These are phyloP conservation scores for Angophora floribunda DNA, from an alignment of 345 rosid species.

Conservation along the genomic window DNA sequence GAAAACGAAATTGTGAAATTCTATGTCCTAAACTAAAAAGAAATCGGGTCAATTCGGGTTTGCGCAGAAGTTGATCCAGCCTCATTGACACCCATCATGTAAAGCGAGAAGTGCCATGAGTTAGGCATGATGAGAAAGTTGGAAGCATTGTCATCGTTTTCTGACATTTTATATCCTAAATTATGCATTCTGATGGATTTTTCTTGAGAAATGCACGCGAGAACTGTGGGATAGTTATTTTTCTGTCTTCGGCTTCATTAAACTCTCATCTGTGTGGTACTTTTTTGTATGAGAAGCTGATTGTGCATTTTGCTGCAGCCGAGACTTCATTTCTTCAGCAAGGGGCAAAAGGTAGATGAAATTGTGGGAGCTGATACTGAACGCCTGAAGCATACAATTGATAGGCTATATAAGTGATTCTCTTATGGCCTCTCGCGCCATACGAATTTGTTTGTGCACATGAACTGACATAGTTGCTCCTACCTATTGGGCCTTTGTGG, in stretches of 20 bases:
- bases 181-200: not conserved
- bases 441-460: not conserved
- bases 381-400: slow-evolving; percentile 46
- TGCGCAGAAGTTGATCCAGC: not conserved
- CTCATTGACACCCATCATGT: not conserved
- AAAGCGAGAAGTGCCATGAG: not conserved
- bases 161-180: not conserved
- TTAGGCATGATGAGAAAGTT: not conserved
- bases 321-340: slow-evolving; percentile 55
- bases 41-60: not conserved
- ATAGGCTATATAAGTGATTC: slow-evolving; percentile 50
- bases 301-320: slow-evolving; percentile 39
- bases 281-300: not conserved
- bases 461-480: not conserved
- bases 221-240: not conserved
- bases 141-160: not conserved
- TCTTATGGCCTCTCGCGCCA: not conserved
- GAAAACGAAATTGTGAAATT: too few species aligned
- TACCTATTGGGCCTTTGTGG: not conserved
- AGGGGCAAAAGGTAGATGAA: slow-evolving; percentile 54
- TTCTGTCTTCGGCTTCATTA: not conserved
- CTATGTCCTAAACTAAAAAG: not conserved
- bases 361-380: slow-evolving; percentile 62
- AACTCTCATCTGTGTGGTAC: not conserved
- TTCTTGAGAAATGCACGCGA: not conserved